Evolutionary conservation across 768 basidiomycete genomes (phyloP), one percentile per base, ranked within the genome.

Genomic region (Boletus reticuloceps): DNA sequence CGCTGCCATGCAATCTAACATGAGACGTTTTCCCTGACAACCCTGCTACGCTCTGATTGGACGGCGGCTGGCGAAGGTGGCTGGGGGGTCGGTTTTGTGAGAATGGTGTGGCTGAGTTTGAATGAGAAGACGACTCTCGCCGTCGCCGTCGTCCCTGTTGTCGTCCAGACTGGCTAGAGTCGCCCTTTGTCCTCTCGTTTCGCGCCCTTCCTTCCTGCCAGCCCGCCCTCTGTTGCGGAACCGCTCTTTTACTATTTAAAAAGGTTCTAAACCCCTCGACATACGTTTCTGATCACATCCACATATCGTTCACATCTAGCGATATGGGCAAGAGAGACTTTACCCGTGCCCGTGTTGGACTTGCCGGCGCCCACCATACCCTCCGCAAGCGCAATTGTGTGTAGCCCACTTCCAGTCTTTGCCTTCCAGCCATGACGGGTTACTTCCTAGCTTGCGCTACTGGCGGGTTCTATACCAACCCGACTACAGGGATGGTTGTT

Each of bases 391-490:
- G 70, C 46, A 48, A 22, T 43, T 60, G 67, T 66, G 52, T n/a
- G 66, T 65, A 36, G 17, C 10, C 9, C 1, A 14, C 46, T 10
- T 36, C 9, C 11, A 3, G 7, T 40, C 22, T 43, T 44, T 27
- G 5, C n/a, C 22, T 44, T 12, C 4, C 27, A 16, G 5, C 49
- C 19, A 10, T 58, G 47, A 57, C 32, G 17, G 25, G 2, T 46
- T 43, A n/a, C 25, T 49, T 58, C 22, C 14, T 45, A 82, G 81
- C 69, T 31, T 89, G 87, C 67, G 42, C 64, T 1, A 79, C 75
- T 2, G 86, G 86, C 39, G 81, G 80, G 0, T 82, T 91, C 65
- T 88, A 88, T 74, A 77, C 68, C 37, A 67, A 75, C 8, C 89
- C 89, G 1, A 69, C 77, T 4, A 72, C 75, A 19, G 79, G 78